These are phyloP conservation scores for Lachancea lanzarotensis DNA, from an alignment of 805 yeast species.

Conservation along the genomic window DNA sequence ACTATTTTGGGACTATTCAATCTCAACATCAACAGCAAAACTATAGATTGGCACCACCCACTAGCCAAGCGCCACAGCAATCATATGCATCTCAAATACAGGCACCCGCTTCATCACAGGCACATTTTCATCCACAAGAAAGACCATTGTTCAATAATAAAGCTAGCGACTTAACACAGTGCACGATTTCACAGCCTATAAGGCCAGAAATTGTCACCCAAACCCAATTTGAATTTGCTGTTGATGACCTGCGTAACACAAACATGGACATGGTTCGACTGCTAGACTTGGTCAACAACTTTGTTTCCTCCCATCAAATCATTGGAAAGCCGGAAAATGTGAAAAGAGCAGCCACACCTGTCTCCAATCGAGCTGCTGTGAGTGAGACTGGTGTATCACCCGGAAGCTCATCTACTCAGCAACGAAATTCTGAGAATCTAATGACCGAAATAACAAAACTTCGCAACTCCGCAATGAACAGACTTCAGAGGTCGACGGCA, in stretches of 20 bases:
- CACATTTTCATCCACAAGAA: slow-evolving; percentile 5
- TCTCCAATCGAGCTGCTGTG: slow-evolving; percentile 8
- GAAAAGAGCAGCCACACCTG: slow-evolving; percentile 14
- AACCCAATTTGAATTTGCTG: slow-evolving; percentile 41
- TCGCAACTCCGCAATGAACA: slow-evolving; percentile 24
- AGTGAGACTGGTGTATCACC: slow-evolving; percentile 15
- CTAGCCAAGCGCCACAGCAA: slow-evolving; percentile 9
- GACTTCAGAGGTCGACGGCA: slow-evolving; percentile 11
- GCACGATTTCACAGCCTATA: slow-evolving; percentile 28
- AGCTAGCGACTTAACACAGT: slow-evolving; percentile 36
- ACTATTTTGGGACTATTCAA: slow-evolving; percentile 2
- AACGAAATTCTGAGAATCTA: slow-evolving; percentile 4
- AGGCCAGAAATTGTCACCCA: slow-evolving; percentile 40
- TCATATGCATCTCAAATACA: slow-evolving; percentile 9
- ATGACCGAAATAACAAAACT: slow-evolving; percentile 23
- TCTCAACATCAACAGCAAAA: slow-evolving; percentile 10
- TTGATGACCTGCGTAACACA: slow-evolving; percentile 42
- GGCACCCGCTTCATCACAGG: slow-evolving; percentile 4
- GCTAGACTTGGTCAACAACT: slow-evolving; percentile 39
- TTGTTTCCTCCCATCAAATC: slow-evolving; percentile 1
- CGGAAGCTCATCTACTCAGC: slow-evolving; percentile 11
- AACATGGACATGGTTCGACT: slow-evolving; percentile 49
- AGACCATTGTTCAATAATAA: slow-evolving; percentile 10
- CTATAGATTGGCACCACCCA: slow-evolving; percentile 4
- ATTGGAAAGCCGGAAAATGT: slow-evolving; percentile 8